Percentiles rank a stretch among this genome's conserved stretches.
phyloP scores from a whole-genome alignment of 2,329 filamentous ascomycete genomes.

The Colletotrichum phormii region DNA sequence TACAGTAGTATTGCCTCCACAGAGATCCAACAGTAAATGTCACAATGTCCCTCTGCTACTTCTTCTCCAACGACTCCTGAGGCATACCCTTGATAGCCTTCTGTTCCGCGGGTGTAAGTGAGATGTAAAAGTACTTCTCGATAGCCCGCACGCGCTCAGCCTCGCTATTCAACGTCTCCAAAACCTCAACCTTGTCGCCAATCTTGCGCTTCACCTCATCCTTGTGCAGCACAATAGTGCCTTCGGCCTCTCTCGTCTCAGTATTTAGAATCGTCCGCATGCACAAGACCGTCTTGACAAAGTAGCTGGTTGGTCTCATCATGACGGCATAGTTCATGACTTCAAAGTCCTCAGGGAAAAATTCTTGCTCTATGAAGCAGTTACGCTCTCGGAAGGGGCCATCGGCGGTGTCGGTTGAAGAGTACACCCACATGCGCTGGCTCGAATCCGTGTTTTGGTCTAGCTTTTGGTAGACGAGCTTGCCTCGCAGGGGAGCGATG shows the following conservation, averaged over 20 bases:
- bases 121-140: conserved; percentile 61
- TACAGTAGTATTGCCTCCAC: no score
- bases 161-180: conserved; percentile 59
- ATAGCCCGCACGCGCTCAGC: conserved; percentile 60
- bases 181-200: conserved; percentile 51
- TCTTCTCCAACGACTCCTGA: conserved; percentile 33
- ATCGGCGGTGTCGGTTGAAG: conserved; percentile 42
- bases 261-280: conserved; percentile 44
- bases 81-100: conserved; percentile 57
- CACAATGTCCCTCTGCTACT: neutral
- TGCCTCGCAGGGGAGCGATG: conserved; percentile 57
- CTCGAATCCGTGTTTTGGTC: conserved; percentile 46
- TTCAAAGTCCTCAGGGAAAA: conserved; percentile 58
- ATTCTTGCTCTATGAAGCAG: conserved; percentile 63
- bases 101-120: conserved; percentile 57
- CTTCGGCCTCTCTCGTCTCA: conserved; percentile 40
- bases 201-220: conserved; percentile 57
- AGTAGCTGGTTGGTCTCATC: conserved; percentile 50
- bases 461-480: conserved; percentile 52
- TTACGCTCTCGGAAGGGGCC: conserved; percentile 58
- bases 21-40: no score
- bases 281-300: conserved; percentile 51
- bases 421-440: conserved; percentile 55
- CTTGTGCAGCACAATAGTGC: conserved; percentile 56
- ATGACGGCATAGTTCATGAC: conserved; percentile 57